Conservation (phyloP, 2,329 filamentous ascomycete species). For the Diaporthe amygdali region DNA sequence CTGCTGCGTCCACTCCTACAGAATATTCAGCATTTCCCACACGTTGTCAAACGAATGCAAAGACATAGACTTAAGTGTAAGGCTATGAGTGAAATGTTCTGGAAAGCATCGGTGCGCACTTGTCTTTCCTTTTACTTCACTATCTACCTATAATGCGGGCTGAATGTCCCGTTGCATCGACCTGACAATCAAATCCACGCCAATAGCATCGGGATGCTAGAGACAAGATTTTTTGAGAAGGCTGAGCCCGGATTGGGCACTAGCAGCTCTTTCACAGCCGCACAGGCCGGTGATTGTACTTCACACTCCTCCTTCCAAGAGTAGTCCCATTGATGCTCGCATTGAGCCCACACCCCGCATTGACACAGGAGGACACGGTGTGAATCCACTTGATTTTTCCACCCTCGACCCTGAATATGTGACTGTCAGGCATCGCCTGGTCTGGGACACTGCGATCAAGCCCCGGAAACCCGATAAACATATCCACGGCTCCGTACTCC, state of each 20-base stretch:
- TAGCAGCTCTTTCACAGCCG: not conserved
- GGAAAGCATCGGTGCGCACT: too few species aligned
- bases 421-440: constrained; percentile 33
- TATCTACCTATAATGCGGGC: not conserved
- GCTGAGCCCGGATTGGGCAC: not conserved
- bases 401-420: constrained; percentile 34
- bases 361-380: constrained; percentile 31
- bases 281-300: not conserved
- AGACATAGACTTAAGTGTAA: too few species aligned
- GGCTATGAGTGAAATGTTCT: too few species aligned
- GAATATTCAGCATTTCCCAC: too few species aligned
- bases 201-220: not conserved
- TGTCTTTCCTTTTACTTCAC: not conserved
- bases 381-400: constrained; percentile 36
- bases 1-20: too few species aligned
- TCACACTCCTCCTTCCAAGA: not conserved
- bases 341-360: constrained; percentile 31
- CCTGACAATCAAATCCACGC: not conserved
- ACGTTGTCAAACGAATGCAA: too few species aligned
- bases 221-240: not conserved
- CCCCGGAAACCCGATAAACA: constrained; percentile 33
- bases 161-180: not conserved
- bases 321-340: not conserved
- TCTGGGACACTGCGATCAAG: constrained; percentile 27
- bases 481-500: constrained; percentile 32